A percentile compares a stretch with the other conserved stretches of the same genome.
phyloP scores from a whole-genome alignment of 441 rosid species.

The Biscutella laevigata region DNA sequence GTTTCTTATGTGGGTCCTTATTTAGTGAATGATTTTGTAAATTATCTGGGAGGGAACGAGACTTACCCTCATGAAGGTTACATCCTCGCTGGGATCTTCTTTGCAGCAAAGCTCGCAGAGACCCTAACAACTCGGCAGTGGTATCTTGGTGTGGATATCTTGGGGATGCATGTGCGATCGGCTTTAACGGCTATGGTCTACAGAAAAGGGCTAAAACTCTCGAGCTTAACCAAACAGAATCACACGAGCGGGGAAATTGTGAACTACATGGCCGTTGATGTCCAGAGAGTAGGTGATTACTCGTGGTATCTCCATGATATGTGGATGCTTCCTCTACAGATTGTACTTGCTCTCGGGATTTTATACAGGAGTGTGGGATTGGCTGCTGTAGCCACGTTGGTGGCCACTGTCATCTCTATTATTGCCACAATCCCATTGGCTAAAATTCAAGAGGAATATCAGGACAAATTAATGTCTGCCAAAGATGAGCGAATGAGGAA shows the following conservation, averaged over 20 bases:
- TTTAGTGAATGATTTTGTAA: slow-evolving; percentile 52
- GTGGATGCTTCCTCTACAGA: slow-evolving; percentile 68
- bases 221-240: slow-evolving; percentile 28
- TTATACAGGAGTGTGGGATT: slow-evolving; percentile 51
- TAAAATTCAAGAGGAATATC: slow-evolving; percentile 41
- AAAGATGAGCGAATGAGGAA: slow-evolving; percentile 60
- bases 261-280: slow-evolving; percentile 59
- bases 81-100: slow-evolving; percentile 47
- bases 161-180: slow-evolving; percentile 48
- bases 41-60: slow-evolving; percentile 36
- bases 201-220: slow-evolving; percentile 43
- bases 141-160: slow-evolving; percentile 66
- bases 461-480: slow-evolving; percentile 54
- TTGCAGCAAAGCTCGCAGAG: slow-evolving; percentile 52
- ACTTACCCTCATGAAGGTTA: slow-evolving; percentile 34
- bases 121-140: slow-evolving; percentile 55
- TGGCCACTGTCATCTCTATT: slow-evolving; percentile 47
- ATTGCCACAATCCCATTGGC: slow-evolving; percentile 59
- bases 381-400: slow-evolving; percentile 43
- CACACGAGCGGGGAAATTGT: slow-evolving; percentile 34
- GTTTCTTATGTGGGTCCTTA: slow-evolving; percentile 63
- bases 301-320: slow-evolving; percentile 52
- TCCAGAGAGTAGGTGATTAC: slow-evolving; percentile 62
- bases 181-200: slow-evolving; percentile 47
- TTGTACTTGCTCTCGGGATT: slow-evolving; percentile 45